Base-by-base conservation (phyloP, 768 basidiomycete genomes). In the Lactarius quietus region DNA sequence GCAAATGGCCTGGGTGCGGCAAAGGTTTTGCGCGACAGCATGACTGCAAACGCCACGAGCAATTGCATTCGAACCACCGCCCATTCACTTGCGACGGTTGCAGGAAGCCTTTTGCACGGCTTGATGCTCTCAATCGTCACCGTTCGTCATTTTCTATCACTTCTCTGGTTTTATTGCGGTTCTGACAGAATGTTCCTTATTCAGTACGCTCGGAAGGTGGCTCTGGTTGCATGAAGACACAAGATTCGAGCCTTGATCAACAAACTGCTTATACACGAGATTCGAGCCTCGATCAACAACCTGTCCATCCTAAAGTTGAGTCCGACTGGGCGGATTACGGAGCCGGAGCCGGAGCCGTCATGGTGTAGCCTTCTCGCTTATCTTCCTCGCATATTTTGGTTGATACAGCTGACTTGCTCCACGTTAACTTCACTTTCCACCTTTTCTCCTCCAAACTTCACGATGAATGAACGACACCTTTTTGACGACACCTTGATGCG, bases 21-120 rank as follows among this genome's bases (percentile, higher is more conserved):
- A 96, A 97, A 77, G 93, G 95, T 28, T 95, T 97, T 68, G 95
- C 92, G 31, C 78, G 95, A 62, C 93, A 96, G 74, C 95, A 97
- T 72, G 95, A 98, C 74, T 97, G 95, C 77, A 98, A 96, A 74
- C 85, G 95, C 3, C 96, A 98, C 71, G 95, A 97, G 76, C 90
- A 95, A 69, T 81, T 98, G 48, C 95, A 98, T 74, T 87, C 92
- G 64, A 95, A 96, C 70, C 89, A 93, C 72, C 80, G 95, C 28
- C 94, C 95, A 67, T 96, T 95, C 74, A 89, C 85, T 15, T 98
- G 96, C 72, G 92, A 95, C 10, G 95, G 93, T 52, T 98, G 95
- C 74, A 83, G 84, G 70, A 92, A 95, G 80, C 92, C 88, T 70
- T 98, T 98, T 80, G 95, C 95, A 36, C 77, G 95, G 66, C 89